Base-by-base conservation (phyloP, 768 basidiomycete genomes). In the Tylopilus sp. region DNA sequence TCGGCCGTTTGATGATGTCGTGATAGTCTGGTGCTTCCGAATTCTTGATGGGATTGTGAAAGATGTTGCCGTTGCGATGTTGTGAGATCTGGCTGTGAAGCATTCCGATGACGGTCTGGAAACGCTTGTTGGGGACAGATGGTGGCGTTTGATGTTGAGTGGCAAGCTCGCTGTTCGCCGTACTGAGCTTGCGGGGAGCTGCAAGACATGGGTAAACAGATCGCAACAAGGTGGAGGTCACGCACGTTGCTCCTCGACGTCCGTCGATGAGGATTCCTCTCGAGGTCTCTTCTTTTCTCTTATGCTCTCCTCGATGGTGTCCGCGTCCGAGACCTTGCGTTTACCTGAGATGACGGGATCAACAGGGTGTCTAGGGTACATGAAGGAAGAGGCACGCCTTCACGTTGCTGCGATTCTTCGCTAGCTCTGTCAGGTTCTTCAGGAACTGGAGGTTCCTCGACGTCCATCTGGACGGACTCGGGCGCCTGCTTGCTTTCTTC, bases 1-100 rank as follows among this genome's bases (percentile, higher is more conserved):
- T 95, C 3, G 96, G 92, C n/a, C 87, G 81, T 63, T 89, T 92
- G 53, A 98, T 90, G 53, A 96, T 89, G 45, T 93, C 89, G 53
- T 85, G 84, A 66, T 98, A 98, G 64, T 92, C 92, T 0, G 93
- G 86, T 8, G 95, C 95, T 58, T 96, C 93, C 21, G 83, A 82
- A 53, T 81, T 79, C 65, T 87, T 91, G 69, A 98, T 92, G 22
- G 94, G 93, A 59, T 89, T 87, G 62, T 89, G 87, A 64, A 96
- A 96, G 49, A 96, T 89, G 56, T 86, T 91, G 46, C 91, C 94
- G 60, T 89, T 89, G 33, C 89, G 83, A 65, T 94, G 91, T 62
- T 86, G 83, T 2, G 86, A 85, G 54, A 96, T 92, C 55, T 86
- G 84, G 14, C 85, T 82, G 63, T 92, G 86, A 28, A 96, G 76